phyloP scores from a whole-genome alignment of 768 basidiomycete genomes.

The Tylopilus rubrobrunneus region DNA sequence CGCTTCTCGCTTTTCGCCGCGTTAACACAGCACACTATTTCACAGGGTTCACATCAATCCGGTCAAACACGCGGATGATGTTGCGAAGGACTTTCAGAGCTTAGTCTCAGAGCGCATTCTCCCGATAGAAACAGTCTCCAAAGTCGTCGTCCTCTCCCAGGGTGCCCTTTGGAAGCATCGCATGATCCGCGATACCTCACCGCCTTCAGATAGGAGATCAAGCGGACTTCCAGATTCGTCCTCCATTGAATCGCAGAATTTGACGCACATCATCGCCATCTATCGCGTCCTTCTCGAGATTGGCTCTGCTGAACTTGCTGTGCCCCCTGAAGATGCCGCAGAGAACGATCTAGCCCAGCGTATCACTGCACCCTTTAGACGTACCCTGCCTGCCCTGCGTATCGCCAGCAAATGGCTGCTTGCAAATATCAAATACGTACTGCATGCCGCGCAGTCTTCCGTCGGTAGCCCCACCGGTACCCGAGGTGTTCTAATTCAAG shows the following conservation, averaged over 20 bases:
- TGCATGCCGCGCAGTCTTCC: slow-evolving; percentile 39
- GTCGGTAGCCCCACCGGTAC: slow-evolving; percentile 17
- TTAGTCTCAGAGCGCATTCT: slow-evolving; percentile 69
- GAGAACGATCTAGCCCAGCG: slow-evolving; percentile 68
- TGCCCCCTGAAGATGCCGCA: slow-evolving; percentile 49
- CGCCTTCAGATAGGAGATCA: slow-evolving; percentile 27
- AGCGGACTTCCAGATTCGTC: slow-evolving; percentile 23
- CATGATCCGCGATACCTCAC: slow-evolving; percentile 55
- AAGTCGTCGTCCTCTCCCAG: slow-evolving; percentile 68
- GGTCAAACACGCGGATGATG: slow-evolving; percentile 43
- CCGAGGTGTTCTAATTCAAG: slow-evolving; percentile 28
- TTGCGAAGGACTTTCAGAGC: slow-evolving; percentile 52
- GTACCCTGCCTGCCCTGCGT: slow-evolving; percentile 82
- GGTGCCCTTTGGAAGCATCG: slow-evolving; percentile 84
- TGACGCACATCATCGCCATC: slow-evolving; percentile 64
- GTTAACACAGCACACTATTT: slow-evolving; percentile 4
- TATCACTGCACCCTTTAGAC: slow-evolving; percentile 82
- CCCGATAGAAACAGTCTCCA: slow-evolving; percentile 71
- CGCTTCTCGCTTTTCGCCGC: neutral
- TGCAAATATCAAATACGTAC: slow-evolving; percentile 67
- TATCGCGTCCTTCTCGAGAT: slow-evolving; percentile 62
- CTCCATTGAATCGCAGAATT: slow-evolving; percentile 60
- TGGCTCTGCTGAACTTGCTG: slow-evolving; percentile 57
- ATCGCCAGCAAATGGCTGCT: slow-evolving; percentile 88
- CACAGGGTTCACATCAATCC: slow-evolving; percentile 40